Conservation (phyloP, 2,329 filamentous ascomycete species). For the Fusarium torulosum region DNA sequence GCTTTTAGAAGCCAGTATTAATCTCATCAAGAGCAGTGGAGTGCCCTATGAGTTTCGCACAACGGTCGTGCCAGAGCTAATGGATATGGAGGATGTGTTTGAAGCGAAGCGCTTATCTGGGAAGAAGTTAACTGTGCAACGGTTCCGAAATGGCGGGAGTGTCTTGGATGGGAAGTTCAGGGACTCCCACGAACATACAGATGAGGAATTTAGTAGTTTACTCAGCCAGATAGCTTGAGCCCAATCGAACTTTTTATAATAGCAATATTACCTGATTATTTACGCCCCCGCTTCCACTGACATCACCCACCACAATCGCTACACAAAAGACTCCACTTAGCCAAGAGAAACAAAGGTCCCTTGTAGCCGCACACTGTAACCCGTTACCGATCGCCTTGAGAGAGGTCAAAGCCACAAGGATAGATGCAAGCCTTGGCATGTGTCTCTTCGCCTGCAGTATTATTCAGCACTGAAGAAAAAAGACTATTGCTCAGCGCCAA, state of each 20-base stretch:
- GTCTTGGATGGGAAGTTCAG: constrained; percentile 23
- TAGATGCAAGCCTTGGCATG: not conserved
- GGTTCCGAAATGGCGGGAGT: constrained; percentile 31
- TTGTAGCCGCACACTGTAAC: not conserved
- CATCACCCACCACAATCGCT: not conserved
- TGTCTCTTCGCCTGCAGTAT: not conserved
- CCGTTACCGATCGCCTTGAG: not conserved
- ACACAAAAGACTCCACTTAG: constrained; percentile 5
- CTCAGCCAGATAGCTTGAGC: constrained; percentile 32
- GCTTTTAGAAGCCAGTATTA: constrained; percentile 33
- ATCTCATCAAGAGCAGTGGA: constrained; percentile 38
- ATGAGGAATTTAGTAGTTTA: constrained; percentile 38
- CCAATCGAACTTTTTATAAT: rapidly evolving
- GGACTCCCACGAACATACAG: constrained; percentile 31
- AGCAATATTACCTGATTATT: not conserved
- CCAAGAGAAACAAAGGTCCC: constrained; percentile 30
- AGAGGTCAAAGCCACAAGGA: not conserved
- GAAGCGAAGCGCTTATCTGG: constrained; percentile 42
- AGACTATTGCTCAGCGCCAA: not conserved
- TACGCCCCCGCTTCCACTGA: not conserved
- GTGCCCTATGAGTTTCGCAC: constrained; percentile 42
- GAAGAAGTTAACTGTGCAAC: constrained; percentile 41
- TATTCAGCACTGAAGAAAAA: not conserved
- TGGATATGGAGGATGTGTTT: constrained; percentile 44
- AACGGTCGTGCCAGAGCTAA: constrained; percentile 37